Base-by-base conservation (phyloP, 345 rosid species). In the Dovyalis caffra region DNA sequence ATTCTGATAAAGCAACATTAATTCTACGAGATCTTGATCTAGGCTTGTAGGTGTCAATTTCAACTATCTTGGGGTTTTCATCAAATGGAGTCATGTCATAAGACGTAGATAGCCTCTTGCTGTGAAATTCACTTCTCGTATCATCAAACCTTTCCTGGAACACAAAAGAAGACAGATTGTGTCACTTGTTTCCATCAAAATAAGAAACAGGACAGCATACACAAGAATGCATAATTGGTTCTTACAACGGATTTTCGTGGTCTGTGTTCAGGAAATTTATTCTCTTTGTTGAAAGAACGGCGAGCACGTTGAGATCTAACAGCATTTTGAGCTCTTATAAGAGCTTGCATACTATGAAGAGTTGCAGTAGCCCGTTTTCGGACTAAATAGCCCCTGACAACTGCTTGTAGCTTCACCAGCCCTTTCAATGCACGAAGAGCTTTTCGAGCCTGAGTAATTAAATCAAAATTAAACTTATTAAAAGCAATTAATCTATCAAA, bases 371-470 rank as follows among this genome's bases (percentile, higher is more conserved):
- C 71, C 28, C 72, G 47, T 47, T 79, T 79, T 28, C 82, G 71
- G 68, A 79, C 82, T 32, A 79, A 14, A 70, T 79, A 79, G n/a
- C 82, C 82, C 35, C 82, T 38, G 3, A 74, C 82, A 38, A 79
- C 75, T 65, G 82, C 82, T 61, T 79, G 82, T 32, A 79, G 40
- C 72, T 79, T 79, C 20, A 79, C 78, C 15, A 79, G 33, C 7
- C 78, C 78, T 75, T 70, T 79, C 66, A 79, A 74, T 33, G 82
- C 82, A 20, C 82, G 58, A 57, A 74, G 82, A 56, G 78, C 82
- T 33, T 79, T 79, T 32, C 82, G 68, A 43, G 82, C 78, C 82
- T 79, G 75, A 45, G 16, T 65, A 25, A 53, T 20, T 58, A 8
- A 67, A 62, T 28, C 68, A 51, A 32, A 11, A 26, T 21, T 12